phyloP scores from a whole-genome alignment of 495 filamentous ascomycete species.

The Elaphomyces granulatus region DNA sequence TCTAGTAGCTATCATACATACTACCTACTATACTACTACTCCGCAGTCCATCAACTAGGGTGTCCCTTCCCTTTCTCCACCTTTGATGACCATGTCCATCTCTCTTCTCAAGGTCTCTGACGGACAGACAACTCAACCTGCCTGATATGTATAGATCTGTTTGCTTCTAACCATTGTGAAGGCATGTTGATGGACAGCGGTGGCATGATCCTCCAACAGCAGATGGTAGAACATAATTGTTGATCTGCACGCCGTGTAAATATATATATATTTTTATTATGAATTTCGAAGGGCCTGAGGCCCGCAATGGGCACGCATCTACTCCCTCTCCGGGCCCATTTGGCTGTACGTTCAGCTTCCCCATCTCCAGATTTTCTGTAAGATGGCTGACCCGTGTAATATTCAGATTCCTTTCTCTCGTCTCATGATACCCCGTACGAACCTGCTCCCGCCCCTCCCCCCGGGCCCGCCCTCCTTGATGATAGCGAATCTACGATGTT shows the following conservation, averaged over 20 bases:
- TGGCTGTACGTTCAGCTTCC: conserved; percentile 39
- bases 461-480: conserved; percentile 44
- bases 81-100: too few species aligned
- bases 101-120: too few species aligned
- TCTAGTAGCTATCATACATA: too few species aligned
- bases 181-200: background rate
- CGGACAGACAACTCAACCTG: too few species aligned
- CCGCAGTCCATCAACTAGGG: too few species aligned
- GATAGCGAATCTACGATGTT: conserved; percentile 47
- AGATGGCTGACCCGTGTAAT: conserved; percentile 6
- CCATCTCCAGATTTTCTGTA: conserved; percentile 8
- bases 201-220: background rate
- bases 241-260: background rate
- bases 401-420: conserved; percentile 32
- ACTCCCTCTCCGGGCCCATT: conserved; percentile 35
- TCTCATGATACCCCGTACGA: conserved; percentile 39
- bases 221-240: too few species aligned
- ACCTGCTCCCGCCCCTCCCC: conserved; percentile 41
- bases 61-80: too few species aligned
- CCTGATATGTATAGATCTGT: too few species aligned
- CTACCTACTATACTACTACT: too few species aligned
- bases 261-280: conserved; percentile 18
- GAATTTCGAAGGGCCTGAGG: conserved; percentile 20
- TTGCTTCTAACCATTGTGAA: background rate
- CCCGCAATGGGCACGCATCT: conserved; percentile 14